Evolutionary conservation across 2,329 filamentous ascomycete species (phyloP), one percentile per base, ranked within the genome.

Genomic region (Cladosporium colombiae): DNA sequence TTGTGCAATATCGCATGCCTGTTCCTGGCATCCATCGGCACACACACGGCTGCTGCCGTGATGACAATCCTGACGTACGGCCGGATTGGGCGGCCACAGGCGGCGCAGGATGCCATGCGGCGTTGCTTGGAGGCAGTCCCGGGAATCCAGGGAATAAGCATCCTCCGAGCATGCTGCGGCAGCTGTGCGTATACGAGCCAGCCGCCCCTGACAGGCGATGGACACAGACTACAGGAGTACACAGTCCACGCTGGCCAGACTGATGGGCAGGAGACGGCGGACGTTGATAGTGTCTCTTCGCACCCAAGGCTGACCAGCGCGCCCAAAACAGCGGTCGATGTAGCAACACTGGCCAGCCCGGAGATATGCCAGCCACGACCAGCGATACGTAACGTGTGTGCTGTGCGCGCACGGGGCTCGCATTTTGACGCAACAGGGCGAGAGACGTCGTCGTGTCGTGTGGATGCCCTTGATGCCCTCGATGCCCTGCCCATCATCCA

Each of bases 1-100:
- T 27, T 29, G 57, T 25, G 35, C 44, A 44, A 21, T 11, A 10
- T 46, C 31, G 33, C n/a, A 55, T 63, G 61, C 61, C 61, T 55
- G 61, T 63, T 63, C 61, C 61, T 63, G 61, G 50, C 61, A 63
- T 16, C 27, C 10, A 14, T 63, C 61, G 61, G 50, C 61, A 56
- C 59, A 46, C 40, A 21, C 25, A 35, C 31, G 31, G 55, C 23
- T 25, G 46, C 50, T 44, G 33, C 61, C 61, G 50, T 56, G 50
- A 56, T 56, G 35, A 55, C 35, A 40, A n/a, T n/a, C n/a, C n/a
- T 29, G 7, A 3, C 7, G 27, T 13, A 16, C 49, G 13, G 29
- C 60, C 49, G 49, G 23, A 44, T 63, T 35, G 25, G 33, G 60
- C 5, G 14, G 14, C 13, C 46, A 23, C 3, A 62, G 60, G 46